A percentile compares a stretch with the other conserved stretches of the same genome.
Evolutionary conservation across 2,329 filamentous ascomycete species (phyloP).

Genomic region (Teratosphaeria viscida): DNA sequence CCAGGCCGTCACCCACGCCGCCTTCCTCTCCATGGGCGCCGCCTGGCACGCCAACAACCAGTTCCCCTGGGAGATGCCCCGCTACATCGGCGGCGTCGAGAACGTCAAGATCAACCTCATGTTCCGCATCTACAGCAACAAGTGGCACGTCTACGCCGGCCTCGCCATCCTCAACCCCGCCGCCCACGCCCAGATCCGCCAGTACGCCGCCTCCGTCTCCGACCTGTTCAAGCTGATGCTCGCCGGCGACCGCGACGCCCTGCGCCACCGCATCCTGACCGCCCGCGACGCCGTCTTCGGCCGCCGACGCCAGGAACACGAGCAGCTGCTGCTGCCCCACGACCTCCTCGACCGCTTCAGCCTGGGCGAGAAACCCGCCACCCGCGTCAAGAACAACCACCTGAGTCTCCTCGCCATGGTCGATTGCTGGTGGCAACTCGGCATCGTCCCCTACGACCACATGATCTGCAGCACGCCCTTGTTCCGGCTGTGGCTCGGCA

Average conservation of each 20-base stretch:
- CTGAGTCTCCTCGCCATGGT: constrained; percentile 91
- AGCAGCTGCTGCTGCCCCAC: constrained; percentile 63
- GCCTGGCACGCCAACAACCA: constrained; percentile 93
- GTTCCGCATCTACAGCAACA: constrained; percentile 92
- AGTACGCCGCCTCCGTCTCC: constrained; percentile 87
- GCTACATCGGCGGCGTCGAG: constrained; percentile 93
- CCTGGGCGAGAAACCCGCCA: constrained; percentile 57
- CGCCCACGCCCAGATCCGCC: constrained; percentile 81
- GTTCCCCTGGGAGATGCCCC: constrained; percentile 93
- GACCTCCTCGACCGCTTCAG: constrained; percentile 83
- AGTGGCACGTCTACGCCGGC: constrained; percentile 98
- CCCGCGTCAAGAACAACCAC: constrained; percentile 79
- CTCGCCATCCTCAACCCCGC: constrained; percentile 94
- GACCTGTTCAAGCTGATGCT: constrained; percentile 97
- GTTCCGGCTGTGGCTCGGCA: constrained; percentile 91
- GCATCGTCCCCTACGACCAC: constrained; percentile 94
- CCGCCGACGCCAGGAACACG: constrained; percentile 37
- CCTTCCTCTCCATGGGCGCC: constrained; percentile 92
- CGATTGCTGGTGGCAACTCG: constrained; percentile 91
- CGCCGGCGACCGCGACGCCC: constrained; percentile 64
- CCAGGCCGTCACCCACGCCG: constrained; percentile 93
- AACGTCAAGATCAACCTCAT: constrained; percentile 99
- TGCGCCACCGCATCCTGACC: constrained; percentile 63
- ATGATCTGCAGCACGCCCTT: constrained; percentile 99
- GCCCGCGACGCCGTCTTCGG: constrained; percentile 65